Evolutionary conservation across 192 early-diverging fungal genomes (phyloP).

Genomic region (Coemansia sp.): DNA sequence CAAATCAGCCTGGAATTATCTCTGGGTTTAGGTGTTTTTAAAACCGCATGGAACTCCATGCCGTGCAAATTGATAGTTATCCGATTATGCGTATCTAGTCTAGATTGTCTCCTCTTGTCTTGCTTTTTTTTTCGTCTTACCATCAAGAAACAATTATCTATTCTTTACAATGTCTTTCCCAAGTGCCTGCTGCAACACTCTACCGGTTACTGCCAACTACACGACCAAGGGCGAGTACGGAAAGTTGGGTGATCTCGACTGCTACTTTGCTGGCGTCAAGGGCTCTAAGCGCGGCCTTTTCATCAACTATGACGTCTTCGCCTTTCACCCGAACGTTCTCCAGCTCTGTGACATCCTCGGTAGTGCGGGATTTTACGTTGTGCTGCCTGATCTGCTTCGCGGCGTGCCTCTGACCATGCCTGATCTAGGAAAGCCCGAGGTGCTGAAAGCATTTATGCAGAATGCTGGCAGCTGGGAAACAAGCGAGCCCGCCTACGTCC

Average conservation of each 20-base stretch:
- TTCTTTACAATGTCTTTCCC: constrained; percentile 43
- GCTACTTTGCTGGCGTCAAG: constrained; percentile 48
- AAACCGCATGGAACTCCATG: too few relatives aligned
- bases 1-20: too few relatives aligned
- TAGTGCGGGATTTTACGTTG: constrained; percentile 60
- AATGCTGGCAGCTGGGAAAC: constrained; percentile 34
- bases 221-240: constrained; percentile 40
- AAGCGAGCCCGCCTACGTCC: constrained; percentile 16
- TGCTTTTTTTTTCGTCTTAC: constrained; percentile 1
- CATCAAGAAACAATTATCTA: background rate
- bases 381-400: constrained; percentile 69
- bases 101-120: background rate
- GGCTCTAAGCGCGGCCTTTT: constrained; percentile 64
- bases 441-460: constrained; percentile 49
- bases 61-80: too few relatives aligned
- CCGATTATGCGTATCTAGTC: background rate
- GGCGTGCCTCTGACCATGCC: constrained; percentile 51
- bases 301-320: constrained; percentile 74
- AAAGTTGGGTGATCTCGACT: constrained; percentile 34
- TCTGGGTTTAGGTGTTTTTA: too few relatives aligned
- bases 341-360: constrained; percentile 66
- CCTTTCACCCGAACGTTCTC: constrained; percentile 61
- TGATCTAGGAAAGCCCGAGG: constrained; percentile 36
- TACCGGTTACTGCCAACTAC: constrained; percentile 56
- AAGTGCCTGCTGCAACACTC: constrained; percentile 59